Percentiles rank a stretch among this genome's conserved stretches.
phyloP scores from a whole-genome alignment of 768 basidiomycete genomes.

The Butyriboletus loyo region DNA sequence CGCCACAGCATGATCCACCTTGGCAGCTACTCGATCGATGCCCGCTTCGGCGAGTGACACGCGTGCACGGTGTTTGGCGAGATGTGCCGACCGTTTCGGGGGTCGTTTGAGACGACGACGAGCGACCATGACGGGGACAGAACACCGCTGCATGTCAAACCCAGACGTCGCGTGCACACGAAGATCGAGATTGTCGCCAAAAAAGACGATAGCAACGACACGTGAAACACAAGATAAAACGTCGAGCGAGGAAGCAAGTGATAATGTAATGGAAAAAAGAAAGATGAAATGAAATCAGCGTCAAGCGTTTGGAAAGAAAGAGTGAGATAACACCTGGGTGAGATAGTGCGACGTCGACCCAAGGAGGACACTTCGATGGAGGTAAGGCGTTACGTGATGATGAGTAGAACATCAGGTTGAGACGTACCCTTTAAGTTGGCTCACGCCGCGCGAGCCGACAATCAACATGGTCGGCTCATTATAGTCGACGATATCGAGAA shows the following conservation, averaged over 20 bases:
- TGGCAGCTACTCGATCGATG: constrained; percentile 83
- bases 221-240: background rate
- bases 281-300: background rate
- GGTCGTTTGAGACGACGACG: constrained; percentile 88
- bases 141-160: constrained; percentile 62
- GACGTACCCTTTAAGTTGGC: constrained; percentile 81
- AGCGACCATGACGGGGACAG: constrained; percentile 96
- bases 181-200: background rate
- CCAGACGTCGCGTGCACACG: background rate
- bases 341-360: constrained; percentile 96
- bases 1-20: constrained; percentile 83
- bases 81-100: constrained; percentile 74
- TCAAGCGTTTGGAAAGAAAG: background rate
- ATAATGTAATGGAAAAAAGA: background rate
- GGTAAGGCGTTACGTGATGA: background rate
- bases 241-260: background rate
- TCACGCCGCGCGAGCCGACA: constrained; percentile 89
- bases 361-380: constrained; percentile 67
- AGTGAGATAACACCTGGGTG: constrained; percentile 55
- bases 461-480: constrained; percentile 89
- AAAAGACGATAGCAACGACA: background rate
- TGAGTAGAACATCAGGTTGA: background rate
- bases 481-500: constrained; percentile 88
- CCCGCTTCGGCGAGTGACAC: constrained; percentile 83
- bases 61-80: constrained; percentile 75